These are phyloP conservation scores for Elongisporangium anandrum DNA, from an alignment of 352 stramenopile species.

Conservation along the genomic window DNA sequence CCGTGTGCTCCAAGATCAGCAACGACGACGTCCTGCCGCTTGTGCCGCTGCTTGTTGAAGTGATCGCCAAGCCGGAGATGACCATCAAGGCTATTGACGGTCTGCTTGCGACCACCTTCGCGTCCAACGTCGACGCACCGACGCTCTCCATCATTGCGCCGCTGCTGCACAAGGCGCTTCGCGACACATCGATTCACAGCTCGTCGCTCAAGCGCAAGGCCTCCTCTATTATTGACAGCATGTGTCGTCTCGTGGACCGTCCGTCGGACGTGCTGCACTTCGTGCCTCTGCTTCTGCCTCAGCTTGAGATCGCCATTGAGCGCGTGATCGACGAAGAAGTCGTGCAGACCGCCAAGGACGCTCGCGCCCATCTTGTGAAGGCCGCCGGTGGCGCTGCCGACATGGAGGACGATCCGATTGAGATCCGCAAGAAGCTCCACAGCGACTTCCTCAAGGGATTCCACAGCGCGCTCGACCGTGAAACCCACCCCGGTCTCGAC, in stretches of 20 bases:
- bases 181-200: constrained; percentile 90
- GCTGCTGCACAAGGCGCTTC: constrained; percentile 86
- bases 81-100: constrained; percentile 89
- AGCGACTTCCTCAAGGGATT: constrained; percentile 39
- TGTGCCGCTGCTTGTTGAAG: constrained; percentile 87
- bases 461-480: constrained; percentile 34
- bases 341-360: constrained; percentile 55
- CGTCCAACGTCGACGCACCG: constrained; percentile 87
- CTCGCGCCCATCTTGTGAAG: constrained; percentile 51
- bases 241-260: constrained; percentile 85
- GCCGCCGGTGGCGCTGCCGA: constrained; percentile 45
- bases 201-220: constrained; percentile 89
- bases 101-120: constrained; percentile 91
- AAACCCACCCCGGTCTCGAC: constrained; percentile 34
- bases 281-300: constrained; percentile 87
- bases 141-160: constrained; percentile 90
- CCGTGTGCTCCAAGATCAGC: constrained; percentile 84
- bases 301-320: constrained; percentile 89
- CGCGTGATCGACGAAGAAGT: constrained; percentile 93
- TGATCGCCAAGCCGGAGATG: constrained; percentile 89
- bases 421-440: constrained; percentile 52
- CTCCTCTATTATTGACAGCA: constrained; percentile 92
- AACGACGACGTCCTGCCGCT: constrained; percentile 90
- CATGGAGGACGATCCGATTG: constrained; percentile 50
- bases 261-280: constrained; percentile 90